phyloP scores from a whole-genome alignment of 2,329 filamentous ascomycete species.

The Colletotrichum spinosum region DNA sequence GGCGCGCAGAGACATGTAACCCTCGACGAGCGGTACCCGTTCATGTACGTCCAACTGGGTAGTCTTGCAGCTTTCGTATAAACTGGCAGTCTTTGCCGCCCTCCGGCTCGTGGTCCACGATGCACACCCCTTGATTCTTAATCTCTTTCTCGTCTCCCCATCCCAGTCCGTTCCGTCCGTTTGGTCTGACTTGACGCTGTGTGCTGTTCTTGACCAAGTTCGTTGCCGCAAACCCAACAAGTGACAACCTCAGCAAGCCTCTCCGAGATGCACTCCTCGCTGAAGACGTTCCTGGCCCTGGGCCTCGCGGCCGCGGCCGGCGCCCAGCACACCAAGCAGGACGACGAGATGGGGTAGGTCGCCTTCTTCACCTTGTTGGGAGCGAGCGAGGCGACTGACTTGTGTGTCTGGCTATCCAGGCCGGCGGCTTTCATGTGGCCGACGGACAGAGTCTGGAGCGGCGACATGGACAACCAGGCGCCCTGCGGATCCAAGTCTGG shows the following conservation, averaged over 20 bases:
- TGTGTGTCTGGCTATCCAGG: slow-evolving; percentile 36
- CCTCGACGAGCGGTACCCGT: not conserved
- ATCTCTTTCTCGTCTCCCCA: slow-evolving; percentile 6
- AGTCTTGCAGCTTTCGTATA: slow-evolving; percentile 25
- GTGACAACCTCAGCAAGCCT: not conserved
- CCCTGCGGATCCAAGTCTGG: slow-evolving; percentile 63
- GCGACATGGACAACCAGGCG: slow-evolving; percentile 60
- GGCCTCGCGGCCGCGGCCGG: slow-evolving; percentile 21
- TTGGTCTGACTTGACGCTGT: slow-evolving; percentile 8
- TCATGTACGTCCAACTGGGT: not conserved
- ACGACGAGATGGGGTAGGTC: slow-evolving; percentile 38
- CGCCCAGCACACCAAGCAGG: slow-evolving; percentile 27
- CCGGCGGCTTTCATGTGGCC: slow-evolving; percentile 69
- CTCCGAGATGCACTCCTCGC: slow-evolving; percentile 19
- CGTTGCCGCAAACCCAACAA: slow-evolving; percentile 16
- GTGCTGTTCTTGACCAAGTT: not conserved
- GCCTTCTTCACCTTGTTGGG: not conserved
- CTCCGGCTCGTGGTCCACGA: slow-evolving; percentile 17
- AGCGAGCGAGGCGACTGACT: not conserved
- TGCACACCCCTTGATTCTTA: slow-evolving; percentile 23
- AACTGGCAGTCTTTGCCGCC: slow-evolving; percentile 22
- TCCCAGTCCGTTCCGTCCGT: slow-evolving; percentile 5
- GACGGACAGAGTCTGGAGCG: slow-evolving; percentile 61
- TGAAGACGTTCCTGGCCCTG: slow-evolving; percentile 24
- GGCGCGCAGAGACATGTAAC: slow-evolving; percentile 11